Base-by-base conservation (phyloP, 129 eudicot species). In the Centella asiatica region DNA sequence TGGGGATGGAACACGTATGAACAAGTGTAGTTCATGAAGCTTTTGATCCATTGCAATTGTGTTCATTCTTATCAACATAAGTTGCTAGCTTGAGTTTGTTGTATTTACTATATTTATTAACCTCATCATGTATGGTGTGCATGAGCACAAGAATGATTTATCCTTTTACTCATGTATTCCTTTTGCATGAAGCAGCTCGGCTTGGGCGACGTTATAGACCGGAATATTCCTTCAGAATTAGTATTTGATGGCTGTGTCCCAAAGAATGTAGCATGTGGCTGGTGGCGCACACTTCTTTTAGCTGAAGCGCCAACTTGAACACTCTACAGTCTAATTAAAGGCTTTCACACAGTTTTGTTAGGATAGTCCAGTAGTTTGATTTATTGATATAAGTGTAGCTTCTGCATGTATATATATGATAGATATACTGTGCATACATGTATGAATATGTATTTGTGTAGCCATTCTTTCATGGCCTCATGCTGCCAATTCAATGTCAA, bases 1-100 rank as follows among this genome's bases (percentile, higher is more conserved):
- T 92, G 99, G 99, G 99, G 99, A 17, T 92, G 99, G 99, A 92
- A 92, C 84, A 92, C 87, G 80, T 92, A 92, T 72, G 99, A 96
- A 29, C 97, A 88, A 94, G 96, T 89, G 80, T 44, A 32, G 5
- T 9, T 36, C 48, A 47, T 25, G n/a, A 64, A 27, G 50, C 25
- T 14, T 44, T 18, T 20, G 65, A 24, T 37, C 13, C 4, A 23
- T 9, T 60, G 20, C 12, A 2, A 25, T 39, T 26, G n/a, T 49
- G 1, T 32, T 48, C 12, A n/a, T n/a, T n/a, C 20, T 27, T 28
- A 1, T 19, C 12, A 5, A 29, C 2, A 64, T 22, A 32, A 4
- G 28, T 27, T 20, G 9, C 20, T 24, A 22, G 22, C 24, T 22
- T 5, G 0, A 24, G 15, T 12, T 12, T 31, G 23, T 24, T 13